Evolutionary conservation across 1,139 yeast species (phyloP), one percentile per base, ranked within the genome.

Genomic region (Pichia sp.): DNA sequence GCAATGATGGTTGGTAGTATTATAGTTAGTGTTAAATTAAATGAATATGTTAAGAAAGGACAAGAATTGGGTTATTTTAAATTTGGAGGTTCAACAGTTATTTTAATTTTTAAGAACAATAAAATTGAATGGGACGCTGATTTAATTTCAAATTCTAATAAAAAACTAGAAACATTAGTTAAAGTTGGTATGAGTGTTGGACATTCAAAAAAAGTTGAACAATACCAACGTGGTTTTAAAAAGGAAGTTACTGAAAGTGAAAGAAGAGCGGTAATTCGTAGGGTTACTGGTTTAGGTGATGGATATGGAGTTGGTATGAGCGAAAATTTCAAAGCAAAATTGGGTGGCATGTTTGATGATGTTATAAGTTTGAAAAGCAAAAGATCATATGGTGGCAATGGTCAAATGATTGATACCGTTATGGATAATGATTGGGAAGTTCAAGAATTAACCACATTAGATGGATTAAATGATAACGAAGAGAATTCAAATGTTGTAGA

Each of bases 1-100:
- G 98, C 98, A 1, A 92, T 92, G 97, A 89, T 92, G 97, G 98
- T 92, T 4, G 97, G 97, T 0, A 84, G 96, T 2, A 89, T 82
- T 3, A 75, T 87, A 0, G 64, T 90, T 32, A 82, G 92, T 0
- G 81, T 80, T n/a, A 59, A 73, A 42, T 76, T 73, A 38, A 87
- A 87, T 3, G 79, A 80, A 35, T 41, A 47, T 1, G 72, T 90
- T 6, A 57, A 65, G 16, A 71, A 92, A 44, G 86, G 92, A 7
- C 94, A 86, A 39, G 97, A 92, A 58, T 66, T 92, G 36, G 98
- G 98, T 0, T 90, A 87, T 59, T 92, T 92, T 70, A 87, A 89
- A 60, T 92, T 90, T 67, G 98, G 98, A 16, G 98, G 97, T 0
- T 86, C 96, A 0, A 92, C 98, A 0, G 73, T 87, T 16, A 68